Evolutionary conservation across 345 rosid genomes (phyloP), one percentile per base, ranked within the genome.

Genomic region (Hirschfeldia incana): DNA sequence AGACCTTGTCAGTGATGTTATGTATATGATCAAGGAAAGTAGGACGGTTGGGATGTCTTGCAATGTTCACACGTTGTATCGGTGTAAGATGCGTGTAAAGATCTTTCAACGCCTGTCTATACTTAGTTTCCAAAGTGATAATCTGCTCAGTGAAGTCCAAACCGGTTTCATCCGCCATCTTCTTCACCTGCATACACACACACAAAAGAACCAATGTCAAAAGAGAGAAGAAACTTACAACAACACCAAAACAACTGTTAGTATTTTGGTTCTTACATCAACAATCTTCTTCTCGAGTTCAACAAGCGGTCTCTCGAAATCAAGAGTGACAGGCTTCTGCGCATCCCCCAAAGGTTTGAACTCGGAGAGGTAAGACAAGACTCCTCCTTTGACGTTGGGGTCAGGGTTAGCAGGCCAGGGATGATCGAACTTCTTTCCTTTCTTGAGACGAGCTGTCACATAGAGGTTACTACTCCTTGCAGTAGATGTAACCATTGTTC

Each of bases 361-460:
- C 73, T 68, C 79, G 0, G 99, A 90, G 29, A 95, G 91, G 78
- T 95, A 90, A 77, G 84, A 82, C 59, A 91, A 91, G 72, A 91
- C 76, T 67, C 97, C 98, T 27, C 98, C 99, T 77, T 93, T 88
- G 37, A 93, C 97, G 78, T 90, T 95, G 0, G 94, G 96, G 85
- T 95, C 99, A 29, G 97, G 92, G 87, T 93, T 86, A 0, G 85
- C 87, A 0, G 99, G 97, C 99, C 99, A 95, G 0, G 99, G 98
- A 76, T 90, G 87, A 44, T 92, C 98, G 11, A 90, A 88, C 87
- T 93, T 95, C 93, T 89, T 93, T 67, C 82, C 87, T 85, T 90
- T 95, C 87, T 92, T 88, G 64, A 87, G 77, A 86, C 87, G 86
- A 8, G 94, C 88, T 33, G 80, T 67, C 11, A 91, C 87, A 4